Evolutionary conservation across 2,329 filamentous ascomycete species (phyloP), one percentile per base, ranked within the genome.

Genomic region (Colletotrichum chrysophilum): DNA sequence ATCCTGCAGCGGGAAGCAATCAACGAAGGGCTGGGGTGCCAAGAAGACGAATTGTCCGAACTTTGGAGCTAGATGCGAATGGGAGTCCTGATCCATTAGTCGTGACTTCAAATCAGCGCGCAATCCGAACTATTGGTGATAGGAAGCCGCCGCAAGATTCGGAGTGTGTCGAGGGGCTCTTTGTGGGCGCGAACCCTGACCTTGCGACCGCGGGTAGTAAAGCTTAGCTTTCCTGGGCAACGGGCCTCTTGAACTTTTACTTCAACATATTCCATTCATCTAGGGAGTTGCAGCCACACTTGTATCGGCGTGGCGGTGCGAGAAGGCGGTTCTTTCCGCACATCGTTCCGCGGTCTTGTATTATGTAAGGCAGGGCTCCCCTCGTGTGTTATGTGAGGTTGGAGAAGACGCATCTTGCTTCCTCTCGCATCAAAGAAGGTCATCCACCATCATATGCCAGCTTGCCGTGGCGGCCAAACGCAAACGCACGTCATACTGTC

Each of bases 191-290:
- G 43, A 52, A 52, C n/a, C 43, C 43, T 52, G 43, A 52, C 43
- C 43, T 52, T 52, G 43, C 43, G 43, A 52, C 43, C 43, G n/a
- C 43, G 43, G 43, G 43, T 13, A 24, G 43, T 34, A 73, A 75
- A 75, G 73, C 73, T 75, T 75, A 73, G 64, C 73, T 18, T 48
- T 68, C 32, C 13, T 18, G 18, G 52, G 26, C 24, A 21, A 21
- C 24, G 30, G 16, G n/a, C 32, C 64, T 52, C n/a, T 52, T 52
- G n/a, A 52, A 52, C n/a, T 21, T 52, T 66, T 66, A 56, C 43
- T n/a, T 66, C 28, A 66, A n/a, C 64, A 66, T 24, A 16, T 4
- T 36, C 14, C 36, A 8, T 43, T 21, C 26, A 21, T 21, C 43
- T 7, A 52, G 5, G 10, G 21, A 64, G 13, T 4, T 9, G n/a